Evolutionary conservation across 2,329 filamentous ascomycete species (phyloP), one percentile per base, ranked within the genome.

Genomic region (Chalaropsis ovoidea): DNA sequence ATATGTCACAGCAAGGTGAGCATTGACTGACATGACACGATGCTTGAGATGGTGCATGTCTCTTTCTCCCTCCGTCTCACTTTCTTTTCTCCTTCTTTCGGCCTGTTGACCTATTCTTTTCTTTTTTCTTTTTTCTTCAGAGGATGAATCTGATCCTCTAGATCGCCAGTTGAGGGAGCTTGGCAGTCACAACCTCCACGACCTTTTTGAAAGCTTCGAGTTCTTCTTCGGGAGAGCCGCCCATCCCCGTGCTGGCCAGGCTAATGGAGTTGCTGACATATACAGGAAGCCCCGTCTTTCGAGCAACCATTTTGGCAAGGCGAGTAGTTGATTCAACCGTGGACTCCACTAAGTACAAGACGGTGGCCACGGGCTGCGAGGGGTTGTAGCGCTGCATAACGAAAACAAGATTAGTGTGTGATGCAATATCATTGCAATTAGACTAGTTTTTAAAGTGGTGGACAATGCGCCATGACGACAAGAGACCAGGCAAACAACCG

Each of bases 191-290:
- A 60, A 88, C 83, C 67, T 88, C 82, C 41, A 92, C 85, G 49
- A 95, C 84, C 69, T 81, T 82, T 71, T 83, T 85, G 71, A 96
- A 86, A 0, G 88, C 90, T 72, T 93, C 90, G 85, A 96, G 92
- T 77, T 97, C 93, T 78, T 97, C 94, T 73, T 96, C 92, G 6
- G 93, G 84, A 0, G 85, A 88, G 22, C 90, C 88, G 10, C 90
- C 90, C 71, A 91, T 82, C 1, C 86, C 88, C 5, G 86, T 82
- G 71, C 81, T 84, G 15, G 83, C 82, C 69, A 96, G 85, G 70
- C 86, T 90, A 71, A 95, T 85, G 42, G 91, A 96, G 73, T 89
- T 95, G 24, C 89, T 89, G 19, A 97, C 89, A 74, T 96, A 97
- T n/a, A 89, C 86, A 0, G 91, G 91, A 68, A 85, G 82, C 41